A percentile compares a stretch with the other conserved stretches of the same genome.
These are phyloP conservation scores for Raphanus hybrid DNA, from an alignment of 441 rosid genomes.

Conservation along the genomic window DNA sequence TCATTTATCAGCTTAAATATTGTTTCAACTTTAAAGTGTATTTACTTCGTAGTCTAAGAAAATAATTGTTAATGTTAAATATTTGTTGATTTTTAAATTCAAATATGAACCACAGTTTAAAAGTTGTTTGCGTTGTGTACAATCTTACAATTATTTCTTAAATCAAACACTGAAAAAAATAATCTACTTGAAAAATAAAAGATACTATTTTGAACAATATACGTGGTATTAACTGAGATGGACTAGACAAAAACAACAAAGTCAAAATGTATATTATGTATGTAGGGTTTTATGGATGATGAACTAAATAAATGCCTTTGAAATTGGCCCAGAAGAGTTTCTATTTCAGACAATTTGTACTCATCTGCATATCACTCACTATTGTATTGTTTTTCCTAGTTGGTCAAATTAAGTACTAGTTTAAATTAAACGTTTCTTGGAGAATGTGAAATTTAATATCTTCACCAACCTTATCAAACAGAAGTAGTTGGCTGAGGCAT, in stretches of 20 bases:
- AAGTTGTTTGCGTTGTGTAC: background rate
- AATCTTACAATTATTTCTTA: background rate
- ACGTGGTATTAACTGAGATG: background rate
- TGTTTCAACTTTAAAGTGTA: background rate
- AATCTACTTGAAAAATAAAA: background rate
- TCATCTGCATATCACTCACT: background rate
- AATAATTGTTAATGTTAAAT: background rate
- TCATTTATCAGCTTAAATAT: background rate
- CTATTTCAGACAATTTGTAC: background rate
- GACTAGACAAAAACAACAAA: background rate
- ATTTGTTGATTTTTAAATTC: background rate
- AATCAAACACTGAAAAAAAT: background rate
- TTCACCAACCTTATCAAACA: background rate
- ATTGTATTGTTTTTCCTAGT: conserved; percentile 1
- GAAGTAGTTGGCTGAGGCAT: background rate
- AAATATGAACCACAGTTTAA: background rate
- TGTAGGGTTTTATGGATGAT: conserved; percentile 22
- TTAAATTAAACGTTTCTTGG: background rate
- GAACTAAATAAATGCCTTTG: conserved; percentile 21
- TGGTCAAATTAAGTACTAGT: background rate
- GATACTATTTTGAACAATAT: background rate
- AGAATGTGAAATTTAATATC: conserved; percentile 14
- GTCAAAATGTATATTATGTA: background rate
- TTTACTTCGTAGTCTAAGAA: background rate
- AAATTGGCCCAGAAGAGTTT: conserved; percentile 1